Base-by-base conservation (phyloP, 2,329 filamentous ascomycete species). In the Stenocarpella maydis region DNA sequence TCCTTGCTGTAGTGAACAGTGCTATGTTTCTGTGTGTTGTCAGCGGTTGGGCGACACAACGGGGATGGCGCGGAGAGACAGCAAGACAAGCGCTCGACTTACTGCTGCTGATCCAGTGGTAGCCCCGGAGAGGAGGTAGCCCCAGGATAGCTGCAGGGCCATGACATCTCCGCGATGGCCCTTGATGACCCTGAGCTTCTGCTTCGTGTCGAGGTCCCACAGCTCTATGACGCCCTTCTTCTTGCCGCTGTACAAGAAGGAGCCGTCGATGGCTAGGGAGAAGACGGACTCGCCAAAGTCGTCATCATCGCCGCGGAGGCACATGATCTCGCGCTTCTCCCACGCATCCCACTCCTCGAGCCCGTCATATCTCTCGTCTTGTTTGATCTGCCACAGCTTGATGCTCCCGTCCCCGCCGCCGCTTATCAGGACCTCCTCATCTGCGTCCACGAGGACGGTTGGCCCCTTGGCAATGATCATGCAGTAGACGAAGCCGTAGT, bases 161-260 rank as follows among this genome's bases (percentile, higher is more conserved):
- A 97, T 94, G 60, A 98, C 88, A 78, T 98, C 94, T 52, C 90
- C 91, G 41, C 88, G 88, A 74, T 94, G 92, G 0, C 91, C 90
- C 76, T 92, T 94, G 76, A 99, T 91, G 21, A 93, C 94, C 69
- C 96, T 88, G 53, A 99, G 86, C 60, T 96, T 90, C 80, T 99
- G 96, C 66, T 92, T 90, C 0, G 96, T 98, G 77, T 98, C 95
- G 17, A 99, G 85, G 77, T 99, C 97, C 95, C 97, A 99, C 14
- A 99, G 88, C 78, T 98, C 95, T 70, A 99, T 89, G 63, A 97
- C 88, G 26, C 96, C 97, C 47, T 93, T 90, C 1, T 94, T 87
- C 74, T 97, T 92, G 55, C 96, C 96, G 70, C 92, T 93, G 77
- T 98, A 99, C 5, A 99, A 85, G 73, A 99, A 97, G 0, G 94